Evolutionary conservation across 257 asterid species (phyloP), one percentile per base, ranked within the genome.

Genomic region (Gentiana straminea): DNA sequence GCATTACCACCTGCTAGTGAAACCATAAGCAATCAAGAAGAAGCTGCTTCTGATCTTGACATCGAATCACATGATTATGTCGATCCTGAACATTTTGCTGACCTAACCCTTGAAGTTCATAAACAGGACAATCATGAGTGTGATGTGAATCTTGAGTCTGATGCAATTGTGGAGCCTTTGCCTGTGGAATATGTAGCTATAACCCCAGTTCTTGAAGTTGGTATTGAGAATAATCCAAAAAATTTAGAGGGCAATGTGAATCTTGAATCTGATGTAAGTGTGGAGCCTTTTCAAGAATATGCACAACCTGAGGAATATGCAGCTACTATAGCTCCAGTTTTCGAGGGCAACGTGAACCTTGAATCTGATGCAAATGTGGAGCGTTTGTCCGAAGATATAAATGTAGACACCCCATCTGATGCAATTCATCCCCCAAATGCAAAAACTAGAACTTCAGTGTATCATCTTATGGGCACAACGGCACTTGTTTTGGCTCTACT

Each of bases 401-500:
- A 51, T 35, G 74, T 60, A 5, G 65, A 60, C 15, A 69, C 49
- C 64, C 33, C 55, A 35, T 45, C 52, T 11, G 64, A 65, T 41
- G 50, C 15, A 8, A 47, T 36, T 52, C 55, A 62, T 4, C 9
- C 46, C n/a, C 46, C n/a, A 4, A 70, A 52, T 35, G 55, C 53
- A 54, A 66, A 59, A 50, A 54, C 49, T 45, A 59, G 52, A 24
- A 33, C 12, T 38, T 15, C 55, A 15, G 56, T 64, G 13, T 36
- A 7, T 49, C 49, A 35, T 33, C 60, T 52, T 2, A 32, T 68
- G 55, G 76, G 68, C 35, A 49, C 64, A 39, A 58, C 75, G 49
- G 61, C 75, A 49, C 7, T 79, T 11, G 65, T 71, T 7, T 68
- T 70, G 15, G 75, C 72, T 59, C 13, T 77, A 33, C 9, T 41